Base-by-base conservation (phyloP, 805 yeast species). In the Soucietia sequanensis region DNA sequence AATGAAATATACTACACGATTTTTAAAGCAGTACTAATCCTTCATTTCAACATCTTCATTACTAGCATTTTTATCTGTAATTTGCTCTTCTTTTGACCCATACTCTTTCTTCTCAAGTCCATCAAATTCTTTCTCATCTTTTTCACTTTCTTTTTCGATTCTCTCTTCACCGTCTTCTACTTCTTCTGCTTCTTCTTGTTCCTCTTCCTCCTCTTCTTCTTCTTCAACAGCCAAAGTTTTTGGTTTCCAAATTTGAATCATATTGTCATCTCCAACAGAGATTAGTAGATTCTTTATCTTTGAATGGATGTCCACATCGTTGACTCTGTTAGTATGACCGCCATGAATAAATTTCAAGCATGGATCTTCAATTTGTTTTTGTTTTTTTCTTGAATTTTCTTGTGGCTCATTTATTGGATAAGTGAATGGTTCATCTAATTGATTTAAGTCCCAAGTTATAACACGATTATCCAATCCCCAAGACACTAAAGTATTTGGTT, bases 281-380 rank as follows among this genome's bases (percentile, higher is more conserved):
- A 81, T 81, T 22, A 78, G 56, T 1, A 84, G 68, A 60, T 80
- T 73, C 17, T 70, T 68, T 31, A 81, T 58, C 7, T 53, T 57
- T 2, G 87, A 85, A 49, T 83, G 81, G 73, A 90, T 76, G 37
- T 73, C 79, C 31, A 82, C 64, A 44, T 81, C 91, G 37, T 79
- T 70, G 29, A 88, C 70, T 34, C 80, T 70, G 31, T 76, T 77
- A 2, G 89, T 78, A 60, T 88, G 96, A 9, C 96, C 96, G 11
- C 95, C 95, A 58, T 89, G 95, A 50, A 86, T 75, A 52, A 86
- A 88, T 16, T 63, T 60, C 38, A 88, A 70, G 54, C 88, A 83
- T 5, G 95, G 93, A 43, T 89, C 95, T 8, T 79, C 77, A 41
- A 74, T 76, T 19, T 42, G 44, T 36, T 46, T 59, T 19, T 72